A percentile compares a stretch with the other conserved stretches of the same genome.
Evolutionary conservation across 2,329 filamentous ascomycete genomes (phyloP).

Genomic region (Endocalyx cinctus): DNA sequence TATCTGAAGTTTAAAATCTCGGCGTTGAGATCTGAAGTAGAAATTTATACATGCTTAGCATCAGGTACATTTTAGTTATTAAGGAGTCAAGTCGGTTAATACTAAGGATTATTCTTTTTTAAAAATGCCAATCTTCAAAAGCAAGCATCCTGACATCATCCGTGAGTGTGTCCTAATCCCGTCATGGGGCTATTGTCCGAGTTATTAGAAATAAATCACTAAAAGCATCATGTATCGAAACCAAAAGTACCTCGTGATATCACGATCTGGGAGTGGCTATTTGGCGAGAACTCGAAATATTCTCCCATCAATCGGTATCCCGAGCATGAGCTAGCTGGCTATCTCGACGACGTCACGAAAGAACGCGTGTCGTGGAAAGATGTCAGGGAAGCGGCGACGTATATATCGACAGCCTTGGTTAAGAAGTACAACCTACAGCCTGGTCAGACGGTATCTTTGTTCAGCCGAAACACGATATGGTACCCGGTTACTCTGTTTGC

Average conservation of each 20-base stretch:
- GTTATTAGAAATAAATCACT: slow-evolving; percentile 1
- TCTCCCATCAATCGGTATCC: slow-evolving; percentile 18
- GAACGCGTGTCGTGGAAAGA: slow-evolving; percentile 54
- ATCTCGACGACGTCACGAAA: slow-evolving; percentile 50
- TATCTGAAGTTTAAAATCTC: no score
- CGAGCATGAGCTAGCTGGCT: slow-evolving; percentile 17
- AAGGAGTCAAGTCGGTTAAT: no score
- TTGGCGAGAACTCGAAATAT: slow-evolving; percentile 13
- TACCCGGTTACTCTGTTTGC: slow-evolving; percentile 58
- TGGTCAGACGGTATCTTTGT: slow-evolving; percentile 56
- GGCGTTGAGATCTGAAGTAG: no score
- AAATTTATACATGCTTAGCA: no score
- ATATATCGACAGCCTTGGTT: slow-evolving; percentile 56
- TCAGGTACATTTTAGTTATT: no score
- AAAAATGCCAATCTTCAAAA: slow-evolving; percentile 17
- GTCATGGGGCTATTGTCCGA: background rate
- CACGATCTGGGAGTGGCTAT: slow-evolving; percentile 22
- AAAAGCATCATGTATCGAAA: no score
- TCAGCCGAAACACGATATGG: slow-evolving; percentile 62
- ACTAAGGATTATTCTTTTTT: background rate
- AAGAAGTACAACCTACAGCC: slow-evolving; percentile 48
- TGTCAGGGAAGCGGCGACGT: slow-evolving; percentile 51
- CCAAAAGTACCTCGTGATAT: slow-evolving; percentile 16
- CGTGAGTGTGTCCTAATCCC: slow-evolving; percentile 8
- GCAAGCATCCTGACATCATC: slow-evolving; percentile 15